Evolutionary conservation across 1,284 basidiomycete genomes (phyloP), one percentile per base, ranked within the genome.

Genomic region (Meira nashicola): DNA sequence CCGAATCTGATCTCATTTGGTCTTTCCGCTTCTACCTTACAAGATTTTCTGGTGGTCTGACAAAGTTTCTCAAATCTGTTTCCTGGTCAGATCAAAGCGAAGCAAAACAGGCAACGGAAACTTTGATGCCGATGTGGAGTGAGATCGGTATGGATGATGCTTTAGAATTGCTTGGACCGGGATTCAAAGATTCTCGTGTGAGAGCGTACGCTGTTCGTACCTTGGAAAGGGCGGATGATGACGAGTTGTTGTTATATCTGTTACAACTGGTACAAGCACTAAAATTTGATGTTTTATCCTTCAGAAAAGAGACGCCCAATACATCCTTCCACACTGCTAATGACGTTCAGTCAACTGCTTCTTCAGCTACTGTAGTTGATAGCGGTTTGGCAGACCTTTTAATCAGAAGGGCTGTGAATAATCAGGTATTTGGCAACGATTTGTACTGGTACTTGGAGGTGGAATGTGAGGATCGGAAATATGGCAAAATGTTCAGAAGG

Each of bases 371-470:
- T 54, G 11, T 50, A 28, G 19, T 23, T 37, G 57, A 55, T 19
- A 62, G 60, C 41, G 62, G 66, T 9, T 59, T 77, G 44, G 55
- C 60, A 17, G 67, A 74, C 33, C 96, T 97, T 74, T 83, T 99
- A 53, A 91, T 97, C 55, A 81, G 85, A 4, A 85, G 93, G 17
- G 90, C 90, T 15, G 89, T 92, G 11, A 82, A 83, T 23, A 49
- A 95, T 71, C 83, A 84, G 0, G 83, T 92, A 0, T 82, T 98
- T 1, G 94, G 92, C 0, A 97, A 96, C 72, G 85, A 89, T 28
- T 83, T 98, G 62, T 89, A 95, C 76, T 98, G 95, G 95, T 99
- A 98, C 72, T 85, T 98, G 56, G 90, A 91, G 84, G 94, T 98
- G 2, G 95, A 98, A 79, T 87, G 88, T 48, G 80, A 86, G 25